Percentiles rank a stretch among this genome's conserved stretches.
Evolutionary conservation across 108 stramenopile genomes (phyloP).

Genomic region (Nitzschia palea): DNA sequence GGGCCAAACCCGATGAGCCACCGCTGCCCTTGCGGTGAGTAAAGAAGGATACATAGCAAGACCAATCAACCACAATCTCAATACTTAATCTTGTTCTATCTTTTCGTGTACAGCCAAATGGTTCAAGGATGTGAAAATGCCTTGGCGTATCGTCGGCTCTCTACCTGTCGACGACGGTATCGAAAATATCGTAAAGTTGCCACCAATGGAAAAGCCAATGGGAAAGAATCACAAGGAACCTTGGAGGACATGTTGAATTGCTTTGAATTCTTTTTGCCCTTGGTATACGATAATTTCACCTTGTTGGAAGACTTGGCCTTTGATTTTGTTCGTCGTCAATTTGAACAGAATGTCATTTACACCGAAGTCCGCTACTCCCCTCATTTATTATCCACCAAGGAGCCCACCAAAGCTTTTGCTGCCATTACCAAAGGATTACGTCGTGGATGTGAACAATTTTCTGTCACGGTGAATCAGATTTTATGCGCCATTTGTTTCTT

Average conservation of each 20-base stretch:
- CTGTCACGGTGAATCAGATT: constrained; percentile 62
- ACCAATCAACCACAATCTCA: too few relatives aligned
- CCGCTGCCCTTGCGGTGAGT: constrained; percentile 14
- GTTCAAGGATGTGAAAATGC: constrained; percentile 42
- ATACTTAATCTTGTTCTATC: background rate
- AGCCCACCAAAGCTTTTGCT: constrained; percentile 23
- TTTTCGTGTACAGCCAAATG: constrained; percentile 9
- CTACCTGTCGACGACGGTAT: constrained; percentile 51
- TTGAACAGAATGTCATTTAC: constrained; percentile 63
- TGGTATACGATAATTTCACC: constrained; percentile 50
- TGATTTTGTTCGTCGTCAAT: constrained; percentile 60
- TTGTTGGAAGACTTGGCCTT: constrained; percentile 59
- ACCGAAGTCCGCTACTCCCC: constrained; percentile 78
- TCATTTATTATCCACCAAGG: constrained; percentile 47
- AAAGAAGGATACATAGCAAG: too few relatives aligned
- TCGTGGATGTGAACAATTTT: constrained; percentile 34
- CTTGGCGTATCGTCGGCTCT: constrained; percentile 45
- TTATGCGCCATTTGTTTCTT: constrained; percentile 63
- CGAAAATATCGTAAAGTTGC: constrained; percentile 10
- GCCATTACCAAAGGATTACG: constrained; percentile 54
- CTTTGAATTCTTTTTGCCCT: constrained; percentile 66
- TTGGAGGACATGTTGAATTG: constrained; percentile 62
- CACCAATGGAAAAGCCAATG: constrained; percentile 14
- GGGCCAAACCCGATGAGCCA: constrained; percentile 37
- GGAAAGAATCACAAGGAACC: constrained; percentile 12